Conservation (phyloP, 768 basidiomycete species). For the Lepiota venenata region DNA sequence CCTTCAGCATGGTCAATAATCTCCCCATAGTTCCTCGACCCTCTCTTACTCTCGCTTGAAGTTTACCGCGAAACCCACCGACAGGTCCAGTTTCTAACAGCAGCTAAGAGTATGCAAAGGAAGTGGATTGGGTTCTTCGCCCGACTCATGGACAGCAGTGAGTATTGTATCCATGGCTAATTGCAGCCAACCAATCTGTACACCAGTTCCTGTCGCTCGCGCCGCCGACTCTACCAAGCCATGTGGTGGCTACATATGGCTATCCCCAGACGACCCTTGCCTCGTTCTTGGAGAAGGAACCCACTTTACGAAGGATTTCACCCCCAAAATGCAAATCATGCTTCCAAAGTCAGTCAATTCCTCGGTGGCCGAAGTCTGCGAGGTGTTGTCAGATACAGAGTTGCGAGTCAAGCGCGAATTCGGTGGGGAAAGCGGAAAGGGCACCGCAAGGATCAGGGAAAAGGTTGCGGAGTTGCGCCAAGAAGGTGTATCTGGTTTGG, state of each 20-base stretch:
- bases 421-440: constrained; percentile 75
- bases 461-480: constrained; percentile 56
- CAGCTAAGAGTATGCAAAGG: constrained; percentile 84
- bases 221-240: constrained; percentile 83
- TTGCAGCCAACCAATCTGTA: constrained; percentile 13
- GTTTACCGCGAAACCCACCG: constrained; percentile 82
- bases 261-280: constrained; percentile 76
- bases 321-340: constrained; percentile 80
- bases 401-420: constrained; percentile 86
- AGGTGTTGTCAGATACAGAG: constrained; percentile 87
- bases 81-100: constrained; percentile 82
- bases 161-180: constrained; percentile 19
- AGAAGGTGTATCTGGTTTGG: constrained; percentile 57
- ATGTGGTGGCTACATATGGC: constrained; percentile 67
- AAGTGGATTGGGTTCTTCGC: constrained; percentile 79
- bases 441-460: constrained; percentile 63
- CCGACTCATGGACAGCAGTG: constrained; percentile 85
- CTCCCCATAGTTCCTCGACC: constrained; percentile 79
- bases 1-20: background rate
- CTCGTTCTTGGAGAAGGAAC: constrained; percentile 84
- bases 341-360: constrained; percentile 80
- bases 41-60: constrained; percentile 78
- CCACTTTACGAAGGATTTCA: constrained; percentile 68
- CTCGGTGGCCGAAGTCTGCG: constrained; percentile 76
- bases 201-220: constrained; percentile 85